Evolutionary conservation across 2,329 filamentous ascomycete species (phyloP).

Genomic region (Arthrobotrys sphaeroides): DNA sequence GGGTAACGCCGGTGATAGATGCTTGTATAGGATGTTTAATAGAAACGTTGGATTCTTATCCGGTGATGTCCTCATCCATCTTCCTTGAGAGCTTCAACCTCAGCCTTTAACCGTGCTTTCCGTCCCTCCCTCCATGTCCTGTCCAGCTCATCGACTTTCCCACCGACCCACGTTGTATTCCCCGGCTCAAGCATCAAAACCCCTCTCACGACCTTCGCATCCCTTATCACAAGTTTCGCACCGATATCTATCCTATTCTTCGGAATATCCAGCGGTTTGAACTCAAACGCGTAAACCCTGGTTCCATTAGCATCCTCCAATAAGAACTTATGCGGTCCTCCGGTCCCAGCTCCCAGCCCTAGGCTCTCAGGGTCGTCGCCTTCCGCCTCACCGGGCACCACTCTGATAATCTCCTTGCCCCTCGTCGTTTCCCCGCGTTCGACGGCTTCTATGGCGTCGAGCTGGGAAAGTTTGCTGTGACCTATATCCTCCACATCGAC

Average conservation of each 20-base stretch:
- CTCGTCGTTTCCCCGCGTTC: constrained; percentile 77
- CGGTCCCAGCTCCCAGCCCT: constrained; percentile 40
- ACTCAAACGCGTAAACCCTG: constrained; percentile 76
- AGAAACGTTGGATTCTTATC: constrained; percentile 11
- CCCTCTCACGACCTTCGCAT: constrained; percentile 74
- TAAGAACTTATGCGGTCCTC: constrained; percentile 78
- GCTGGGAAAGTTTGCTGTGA: constrained; percentile 82
- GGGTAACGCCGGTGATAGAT: not conserved
- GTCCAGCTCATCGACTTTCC: constrained; percentile 84
- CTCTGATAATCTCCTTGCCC: constrained; percentile 82
- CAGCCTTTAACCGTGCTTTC: constrained; percentile 74
- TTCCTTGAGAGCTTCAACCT: constrained; percentile 62
- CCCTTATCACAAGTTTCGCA: constrained; percentile 77
- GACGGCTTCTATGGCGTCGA: constrained; percentile 79
- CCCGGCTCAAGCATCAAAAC: constrained; percentile 78
- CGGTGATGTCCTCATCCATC: constrained; percentile 11
- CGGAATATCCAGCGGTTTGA: constrained; percentile 73
- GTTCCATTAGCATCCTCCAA: constrained; percentile 80
- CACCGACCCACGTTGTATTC: constrained; percentile 78
- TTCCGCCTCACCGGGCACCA: constrained; percentile 68
- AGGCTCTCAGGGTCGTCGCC: constrained; percentile 44
- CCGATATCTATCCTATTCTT: constrained; percentile 77
- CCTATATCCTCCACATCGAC: constrained; percentile 86
- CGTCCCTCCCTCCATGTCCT: constrained; percentile 77
- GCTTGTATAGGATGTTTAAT: not conserved